phyloP scores from a whole-genome alignment of 768 basidiomycete species.

The Trametes maxima region DNA sequence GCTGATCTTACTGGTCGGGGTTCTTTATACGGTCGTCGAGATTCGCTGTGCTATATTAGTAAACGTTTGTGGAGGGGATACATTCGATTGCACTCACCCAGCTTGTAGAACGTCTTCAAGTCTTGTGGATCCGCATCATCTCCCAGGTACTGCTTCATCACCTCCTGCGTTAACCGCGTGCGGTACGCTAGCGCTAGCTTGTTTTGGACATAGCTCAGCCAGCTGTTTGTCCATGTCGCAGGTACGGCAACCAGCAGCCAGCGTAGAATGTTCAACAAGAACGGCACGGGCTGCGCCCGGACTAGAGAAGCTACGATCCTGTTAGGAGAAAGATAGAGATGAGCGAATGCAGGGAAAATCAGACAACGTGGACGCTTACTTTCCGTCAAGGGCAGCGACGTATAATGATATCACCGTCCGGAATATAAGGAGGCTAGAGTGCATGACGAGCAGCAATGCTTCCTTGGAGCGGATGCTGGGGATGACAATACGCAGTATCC shows the following conservation, averaged over 20 bases:
- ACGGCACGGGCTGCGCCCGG: conserved; percentile 75
- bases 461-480: conserved; percentile 86
- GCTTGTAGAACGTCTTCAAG: conserved; percentile 91
- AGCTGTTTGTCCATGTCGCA: conserved; percentile 91
- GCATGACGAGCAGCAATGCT: conserved; percentile 82
- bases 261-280: conserved; percentile 81
- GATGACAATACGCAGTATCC: conserved; percentile 85
- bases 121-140: conserved; percentile 62
- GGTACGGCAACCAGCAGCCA: conserved; percentile 94
- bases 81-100: conserved; percentile 51
- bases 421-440: conserved; percentile 86
- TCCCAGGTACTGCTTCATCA: conserved; percentile 84
- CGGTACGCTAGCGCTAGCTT: conserved; percentile 90
- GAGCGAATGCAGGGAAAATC: not conserved
- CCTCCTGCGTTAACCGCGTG: conserved; percentile 80
- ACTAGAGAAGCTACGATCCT: conserved; percentile 97
- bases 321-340: not conserved
- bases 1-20: conserved; percentile 73
- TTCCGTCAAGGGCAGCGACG: conserved; percentile 92
- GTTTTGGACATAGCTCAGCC: conserved; percentile 91
- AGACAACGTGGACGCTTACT: conserved; percentile 42
- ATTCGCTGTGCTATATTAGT: conserved; percentile 57
- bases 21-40: conserved; percentile 96
- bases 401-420: conserved; percentile 92
- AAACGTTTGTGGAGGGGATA: not conserved